Base-by-base conservation (phyloP, 345 rosid species). In the Cardiospermum halicacabum region DNA sequence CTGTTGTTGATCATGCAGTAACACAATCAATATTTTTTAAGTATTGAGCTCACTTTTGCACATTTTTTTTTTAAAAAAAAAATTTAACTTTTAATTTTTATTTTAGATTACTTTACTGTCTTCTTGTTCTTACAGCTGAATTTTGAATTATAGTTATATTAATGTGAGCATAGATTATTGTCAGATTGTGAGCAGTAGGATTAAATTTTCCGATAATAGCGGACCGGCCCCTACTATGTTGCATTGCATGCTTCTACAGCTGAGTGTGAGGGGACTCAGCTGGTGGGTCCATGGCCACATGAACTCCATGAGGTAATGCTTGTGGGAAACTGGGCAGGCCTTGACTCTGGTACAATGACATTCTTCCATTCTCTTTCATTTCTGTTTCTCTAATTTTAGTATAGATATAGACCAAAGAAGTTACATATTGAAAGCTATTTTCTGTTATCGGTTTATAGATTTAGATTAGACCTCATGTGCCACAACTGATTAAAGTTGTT, bases 151-250 rank as follows among this genome's bases (percentile, higher is more conserved):
- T 54, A 11, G 39, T 26, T 27, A 7, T 53, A 4, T 43, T 53
- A n/a, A 18, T 40, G 7, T 40, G 28, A 56, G 60, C 45, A 19
- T 18, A 58, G 61, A 50, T 54, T 72, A 60, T 19, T 69, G 70
- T 53, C 74, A 67, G 75, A 67, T 63, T 58, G 62, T 55, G 72
- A 62, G 56, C 50, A 59, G 50, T 70, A 63, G 62, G 75, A 56
- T 61, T 55, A 26, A 60, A 59, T 64, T 60, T 11, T 43, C 61
- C 5, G 76, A 56, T 53, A 62, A 80, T 48, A 25, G 50, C 63
- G 55, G 81, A 74, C 66, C 71, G 82, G 81, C 85, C 92, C 96
- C 86, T 84, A 81, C 89, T 56, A 63, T 1, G 1, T n/a, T n/a
- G n/a, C 58, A 57, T 77, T 71, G 59, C 45, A 40, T 56, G 45